phyloP scores from a whole-genome alignment of 2,329 filamentous ascomycete species.

The Colletotrichum agaves region DNA sequence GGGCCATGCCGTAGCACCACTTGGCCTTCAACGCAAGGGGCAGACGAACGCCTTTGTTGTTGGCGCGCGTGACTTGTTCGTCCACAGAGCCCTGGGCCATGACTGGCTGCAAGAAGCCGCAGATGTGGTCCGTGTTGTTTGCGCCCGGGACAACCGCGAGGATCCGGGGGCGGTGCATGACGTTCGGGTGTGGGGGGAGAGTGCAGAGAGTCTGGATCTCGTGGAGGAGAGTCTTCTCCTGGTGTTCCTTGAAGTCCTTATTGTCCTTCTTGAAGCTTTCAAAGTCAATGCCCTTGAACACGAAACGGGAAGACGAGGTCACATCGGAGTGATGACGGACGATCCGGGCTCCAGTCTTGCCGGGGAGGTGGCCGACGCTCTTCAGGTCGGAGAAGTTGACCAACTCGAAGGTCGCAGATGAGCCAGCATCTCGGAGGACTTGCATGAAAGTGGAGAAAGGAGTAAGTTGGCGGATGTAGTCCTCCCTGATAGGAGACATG shows the following conservation, averaged over 20 bases:
- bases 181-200: slow-evolving; percentile 39
- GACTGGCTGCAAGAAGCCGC: slow-evolving; percentile 39
- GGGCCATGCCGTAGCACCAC: slow-evolving; percentile 42
- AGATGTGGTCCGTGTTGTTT: slow-evolving; percentile 18
- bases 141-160: slow-evolving; percentile 29
- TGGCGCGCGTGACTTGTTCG: slow-evolving; percentile 35
- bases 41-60: slow-evolving; percentile 27
- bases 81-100: slow-evolving; percentile 33
- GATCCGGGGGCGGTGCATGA: slow-evolving; percentile 35
- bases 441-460: slow-evolving; percentile 6
- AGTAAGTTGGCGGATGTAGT: slow-evolving; percentile 35
- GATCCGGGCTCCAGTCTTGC: slow-evolving; percentile 36
- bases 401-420: slow-evolving; percentile 6
- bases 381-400: slow-evolving; percentile 32
- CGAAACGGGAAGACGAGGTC: slow-evolving; percentile 1
- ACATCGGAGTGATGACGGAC: slow-evolving; percentile 1
- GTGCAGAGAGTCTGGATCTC: slow-evolving; percentile 36
- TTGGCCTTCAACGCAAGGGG: slow-evolving; percentile 36
- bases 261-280: slow-evolving; percentile 18
- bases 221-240: slow-evolving; percentile 36
- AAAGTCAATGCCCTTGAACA: slow-evolving; percentile 39
- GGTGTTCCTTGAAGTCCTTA: slow-evolving; percentile 20
- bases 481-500: slow-evolving; percentile 15
- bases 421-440: background rate
- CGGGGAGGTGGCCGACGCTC: slow-evolving; percentile 17